Evolutionary conservation across 371 early-diverging fungal species (phyloP).

Genomic region (Actinomucor elegans): DNA sequence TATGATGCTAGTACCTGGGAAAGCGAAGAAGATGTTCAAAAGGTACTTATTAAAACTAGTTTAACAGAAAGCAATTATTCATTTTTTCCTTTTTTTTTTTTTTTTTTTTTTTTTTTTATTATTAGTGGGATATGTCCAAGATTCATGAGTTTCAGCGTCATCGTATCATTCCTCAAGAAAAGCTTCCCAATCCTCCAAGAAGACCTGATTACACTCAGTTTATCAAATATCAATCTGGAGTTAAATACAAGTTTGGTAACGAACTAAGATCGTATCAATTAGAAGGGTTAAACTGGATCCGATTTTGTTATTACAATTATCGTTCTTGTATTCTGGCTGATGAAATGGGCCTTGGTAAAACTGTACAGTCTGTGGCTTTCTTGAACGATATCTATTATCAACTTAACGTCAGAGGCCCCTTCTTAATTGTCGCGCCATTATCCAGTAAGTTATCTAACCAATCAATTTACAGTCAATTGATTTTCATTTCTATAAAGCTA

Average conservation of each 20-base stretch:
- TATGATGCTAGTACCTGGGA: conserved; percentile 92
- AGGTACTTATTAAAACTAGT: conserved; percentile 18
- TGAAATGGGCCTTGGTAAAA: conserved; percentile 81
- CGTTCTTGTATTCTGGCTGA: conserved; percentile 80
- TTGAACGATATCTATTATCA: conserved; percentile 62
- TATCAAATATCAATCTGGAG: conserved; percentile 44
- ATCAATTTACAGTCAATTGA: too few species aligned
- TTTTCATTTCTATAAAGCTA: too few species aligned
- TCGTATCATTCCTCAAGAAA: conserved; percentile 40
- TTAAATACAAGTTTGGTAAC: conserved; percentile 67
- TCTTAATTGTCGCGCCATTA: conserved; percentile 73
- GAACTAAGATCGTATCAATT: conserved; percentile 66
- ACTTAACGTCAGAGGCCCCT: conserved; percentile 60
- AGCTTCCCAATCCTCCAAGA: conserved; percentile 37
- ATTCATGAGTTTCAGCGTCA: conserved; percentile 55
- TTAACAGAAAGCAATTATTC: neutral
- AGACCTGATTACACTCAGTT: conserved; percentile 54
- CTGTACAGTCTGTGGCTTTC: conserved; percentile 76
- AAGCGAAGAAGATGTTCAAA: conserved; percentile 59
- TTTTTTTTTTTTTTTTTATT: too few species aligned
- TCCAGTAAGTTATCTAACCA: conserved; percentile 34
- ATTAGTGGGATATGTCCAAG: conserved; percentile 56
- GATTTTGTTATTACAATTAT: conserved; percentile 66
- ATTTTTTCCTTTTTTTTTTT: too few species aligned
- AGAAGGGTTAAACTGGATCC: conserved; percentile 71